These are phyloP conservation scores for Lepiota venenata DNA, from an alignment of 768 basidiomycete species.

Conservation along the genomic window DNA sequence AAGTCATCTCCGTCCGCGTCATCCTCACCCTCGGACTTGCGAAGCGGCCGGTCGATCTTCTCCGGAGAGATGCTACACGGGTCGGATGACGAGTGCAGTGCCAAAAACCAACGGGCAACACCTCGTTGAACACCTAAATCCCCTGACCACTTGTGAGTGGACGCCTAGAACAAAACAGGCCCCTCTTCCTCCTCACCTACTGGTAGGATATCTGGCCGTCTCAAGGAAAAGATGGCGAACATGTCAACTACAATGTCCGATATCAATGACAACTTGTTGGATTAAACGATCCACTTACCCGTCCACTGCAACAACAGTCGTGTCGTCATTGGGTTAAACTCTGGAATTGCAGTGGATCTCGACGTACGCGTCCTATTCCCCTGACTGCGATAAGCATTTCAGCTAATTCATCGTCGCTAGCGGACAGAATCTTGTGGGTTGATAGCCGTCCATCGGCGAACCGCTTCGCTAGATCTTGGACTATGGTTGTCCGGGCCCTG, in stretches of 20 bases:
- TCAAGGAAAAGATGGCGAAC: conserved; percentile 87
- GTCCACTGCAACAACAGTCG: conserved; percentile 46
- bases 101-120: conserved; percentile 63
- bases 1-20: conserved; percentile 28
- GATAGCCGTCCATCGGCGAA: conserved; percentile 82
- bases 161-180: too few species aligned
- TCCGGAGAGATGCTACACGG: conserved; percentile 47
- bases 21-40: conserved; percentile 12
- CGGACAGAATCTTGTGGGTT: conserved; percentile 63
- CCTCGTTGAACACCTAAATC: conserved; percentile 86
- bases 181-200: conserved; percentile 23
- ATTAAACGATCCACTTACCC: conserved; percentile 31
- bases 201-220: conserved; percentile 76
- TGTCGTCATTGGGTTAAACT: background rate
- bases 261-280: background rate
- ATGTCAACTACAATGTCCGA: conserved; percentile 62
- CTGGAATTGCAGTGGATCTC: background rate
- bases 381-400: conserved; percentile 74
- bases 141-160: conserved; percentile 35
- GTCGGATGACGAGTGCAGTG: conserved; percentile 53
- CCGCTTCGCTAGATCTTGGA: conserved; percentile 72
- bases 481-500: conserved; percentile 30
- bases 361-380: conserved; percentile 71
- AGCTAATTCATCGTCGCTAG: conserved; percentile 72
- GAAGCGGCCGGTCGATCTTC: conserved; percentile 31